These are phyloP conservation scores for Fusarium paranaense DNA, from an alignment of 2,329 filamentous ascomycete species.

Conservation along the genomic window DNA sequence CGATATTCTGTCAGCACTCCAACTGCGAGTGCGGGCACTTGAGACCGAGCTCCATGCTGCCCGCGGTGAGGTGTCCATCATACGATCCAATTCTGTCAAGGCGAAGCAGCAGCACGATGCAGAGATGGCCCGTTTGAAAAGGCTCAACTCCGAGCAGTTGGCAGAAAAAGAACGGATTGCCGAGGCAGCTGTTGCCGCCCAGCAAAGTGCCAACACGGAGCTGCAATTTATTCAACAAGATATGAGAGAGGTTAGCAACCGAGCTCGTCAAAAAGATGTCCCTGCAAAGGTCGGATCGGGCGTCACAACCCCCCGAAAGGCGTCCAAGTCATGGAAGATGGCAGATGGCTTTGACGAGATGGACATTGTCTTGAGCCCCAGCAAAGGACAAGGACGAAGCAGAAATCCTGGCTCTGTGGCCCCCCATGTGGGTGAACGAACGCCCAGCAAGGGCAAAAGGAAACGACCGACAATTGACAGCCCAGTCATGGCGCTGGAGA, in stretches of 20 bases:
- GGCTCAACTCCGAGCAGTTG: conserved; percentile 72
- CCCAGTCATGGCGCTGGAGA: conserved; percentile 72
- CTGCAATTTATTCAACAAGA: conserved; percentile 80
- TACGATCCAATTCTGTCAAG: conserved; percentile 77
- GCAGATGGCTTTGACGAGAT: conserved; percentile 83
- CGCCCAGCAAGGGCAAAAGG: conserved; percentile 76
- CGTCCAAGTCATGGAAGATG: conserved; percentile 65
- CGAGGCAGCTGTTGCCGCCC: conserved; percentile 73
- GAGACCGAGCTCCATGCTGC: conserved; percentile 71
- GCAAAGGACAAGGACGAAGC: conserved; percentile 58
- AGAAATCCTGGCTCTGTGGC: conserved; percentile 57
- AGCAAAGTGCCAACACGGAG: conserved; percentile 75
- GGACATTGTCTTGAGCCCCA: conserved; percentile 66
- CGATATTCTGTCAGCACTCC: conserved; percentile 59
- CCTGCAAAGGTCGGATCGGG: conserved; percentile 39
- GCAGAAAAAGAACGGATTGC: conserved; percentile 73
- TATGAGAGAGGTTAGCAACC: conserved; percentile 68
- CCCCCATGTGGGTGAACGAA: conserved; percentile 61
- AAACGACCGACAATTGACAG: conserved; percentile 76
- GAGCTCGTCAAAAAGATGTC: conserved; percentile 59
- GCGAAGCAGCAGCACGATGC: conserved; percentile 71
- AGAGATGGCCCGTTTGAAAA: conserved; percentile 70
- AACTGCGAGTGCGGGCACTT: conserved; percentile 64
- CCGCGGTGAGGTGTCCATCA: conserved; percentile 78
- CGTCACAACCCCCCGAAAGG: conserved; percentile 70